A percentile compares a stretch with the other conserved stretches of the same genome.
Evolutionary conservation across 2,329 filamentous ascomycete genomes (phyloP).

Genomic region (Exophiala oligosperma): DNA sequence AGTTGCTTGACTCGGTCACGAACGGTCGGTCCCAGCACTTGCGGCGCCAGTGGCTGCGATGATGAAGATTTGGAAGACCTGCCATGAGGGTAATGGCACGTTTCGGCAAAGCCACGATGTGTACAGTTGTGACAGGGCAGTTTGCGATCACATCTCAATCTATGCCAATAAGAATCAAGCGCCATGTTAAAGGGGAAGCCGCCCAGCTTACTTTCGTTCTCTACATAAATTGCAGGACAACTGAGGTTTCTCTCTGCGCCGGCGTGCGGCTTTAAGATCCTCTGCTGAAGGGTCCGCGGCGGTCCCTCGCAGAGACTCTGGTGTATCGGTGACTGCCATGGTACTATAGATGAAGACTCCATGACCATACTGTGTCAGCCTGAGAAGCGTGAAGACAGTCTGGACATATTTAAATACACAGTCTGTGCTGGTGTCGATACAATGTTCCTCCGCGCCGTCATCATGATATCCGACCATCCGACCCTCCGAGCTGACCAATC

Average conservation of each 20-base stretch:
- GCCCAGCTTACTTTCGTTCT: slow-evolving; percentile 9
- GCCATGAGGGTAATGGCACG: slow-evolving; percentile 75
- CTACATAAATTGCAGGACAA: slow-evolving; percentile 15
- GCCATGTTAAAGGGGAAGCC: not conserved
- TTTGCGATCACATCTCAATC: slow-evolving; percentile 43
- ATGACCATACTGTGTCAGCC: no score
- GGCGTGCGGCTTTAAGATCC: slow-evolving; percentile 5
- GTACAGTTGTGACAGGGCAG: slow-evolving; percentile 46
- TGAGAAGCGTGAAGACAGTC: no score
- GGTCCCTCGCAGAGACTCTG: not conserved
- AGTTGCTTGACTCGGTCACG: slow-evolving; percentile 22
- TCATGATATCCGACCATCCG: slow-evolving; percentile 3
- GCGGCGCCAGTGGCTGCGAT: not conserved
- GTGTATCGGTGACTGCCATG: not conserved
- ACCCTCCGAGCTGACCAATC: slow-evolving; percentile 1
- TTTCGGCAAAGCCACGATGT: slow-evolving; percentile 75
- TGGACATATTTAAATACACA: no score
- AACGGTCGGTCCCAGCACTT: slow-evolving; percentile 2
- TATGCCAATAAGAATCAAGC: slow-evolving; percentile 31
- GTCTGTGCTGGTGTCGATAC: not conserved
- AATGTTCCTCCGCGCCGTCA: not conserved
- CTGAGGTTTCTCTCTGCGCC: slow-evolving; percentile 16
- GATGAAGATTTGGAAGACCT: not conserved
- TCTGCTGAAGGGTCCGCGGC: not conserved
- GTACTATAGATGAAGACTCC: not conserved